Evolutionary conservation across 1,284 basidiomycete species (phyloP), one percentile per base, ranked within the genome.

Genomic region (Pascua guehoae): DNA sequence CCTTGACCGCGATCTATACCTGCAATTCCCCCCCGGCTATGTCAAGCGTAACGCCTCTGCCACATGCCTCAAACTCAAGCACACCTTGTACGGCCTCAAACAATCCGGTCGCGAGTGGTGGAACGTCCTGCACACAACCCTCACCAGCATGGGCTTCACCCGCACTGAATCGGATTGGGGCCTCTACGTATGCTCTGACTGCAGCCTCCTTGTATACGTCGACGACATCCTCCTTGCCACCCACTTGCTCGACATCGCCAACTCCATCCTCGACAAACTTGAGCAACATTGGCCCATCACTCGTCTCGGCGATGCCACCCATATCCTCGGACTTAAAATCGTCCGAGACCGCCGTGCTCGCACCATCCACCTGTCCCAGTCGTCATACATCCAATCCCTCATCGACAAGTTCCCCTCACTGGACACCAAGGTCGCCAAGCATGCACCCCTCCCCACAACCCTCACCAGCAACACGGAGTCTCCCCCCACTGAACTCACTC

Each of bases 61-160:
- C n/a, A 36, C 49, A 38, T 32, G 38, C 36, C 50, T 56, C 70
- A 36, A 62, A 16, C 61, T 81, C 1, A 24, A 72, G 17, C 68
- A 71, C 15, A 66, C 72, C 0, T 61, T 81, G 0, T 82, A 81
- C 58, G 79, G 80, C 0, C 73, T 81, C 60, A 79, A 78, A 58
- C 79, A 81, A 54, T 56, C 66, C 10, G 62, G 58, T 12, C 61
- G 66, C 2, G 45, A 57, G 4, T 68, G 67, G 68, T 78, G 80
- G 66, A 47, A 67, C 8, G 75, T 71, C 3, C 62, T 81, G 51
- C 57, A 76, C 36, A 54, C 60, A 0, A 66, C 64, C 0, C 76
- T 81, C 63, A 15, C 51, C 0, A 49, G 54, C 0, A 15, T 68
- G 10, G 70, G 73, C 1, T 80, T 80, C 61, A 67, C 36, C 0